phyloP scores from a whole-genome alignment of 2,329 filamentous ascomycete genomes.

The Aspergillaceae sp. region DNA sequence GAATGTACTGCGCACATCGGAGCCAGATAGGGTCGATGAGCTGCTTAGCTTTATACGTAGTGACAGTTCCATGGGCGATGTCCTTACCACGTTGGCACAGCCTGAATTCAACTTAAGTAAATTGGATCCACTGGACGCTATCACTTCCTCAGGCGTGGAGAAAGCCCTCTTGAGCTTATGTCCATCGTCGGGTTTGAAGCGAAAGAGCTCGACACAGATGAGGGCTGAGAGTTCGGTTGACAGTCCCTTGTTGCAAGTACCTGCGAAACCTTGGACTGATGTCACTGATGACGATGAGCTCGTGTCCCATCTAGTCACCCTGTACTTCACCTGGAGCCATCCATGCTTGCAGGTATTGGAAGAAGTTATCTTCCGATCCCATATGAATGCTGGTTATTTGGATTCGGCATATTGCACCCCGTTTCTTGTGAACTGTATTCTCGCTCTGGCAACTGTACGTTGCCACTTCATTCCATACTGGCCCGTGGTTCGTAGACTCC shows the following conservation, averaged over 20 bases:
- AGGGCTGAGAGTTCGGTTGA: constrained; percentile 26
- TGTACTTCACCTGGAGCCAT: constrained; percentile 95
- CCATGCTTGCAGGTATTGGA: constrained; percentile 76
- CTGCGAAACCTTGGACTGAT: constrained; percentile 56
- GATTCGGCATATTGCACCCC: constrained; percentile 69
- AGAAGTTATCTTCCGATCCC: constrained; percentile 61
- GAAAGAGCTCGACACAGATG: constrained; percentile 11
- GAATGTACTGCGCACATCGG: constrained; percentile 18
- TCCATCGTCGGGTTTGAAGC: constrained; percentile 3
- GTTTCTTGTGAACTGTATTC: constrained; percentile 77
- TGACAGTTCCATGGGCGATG: constrained; percentile 18
- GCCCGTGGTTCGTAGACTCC: no score
- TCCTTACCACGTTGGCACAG: constrained; percentile 17
- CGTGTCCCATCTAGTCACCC: constrained; percentile 72
- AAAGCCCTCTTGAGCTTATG: constrained; percentile 1
- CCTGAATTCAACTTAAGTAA: constrained; percentile 10
- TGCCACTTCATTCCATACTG: background rate
- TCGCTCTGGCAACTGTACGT: constrained; percentile 46
- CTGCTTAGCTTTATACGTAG: constrained; percentile 21
- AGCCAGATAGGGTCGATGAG: constrained; percentile 14
- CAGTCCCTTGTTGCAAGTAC: constrained; percentile 26
- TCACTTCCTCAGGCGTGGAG: constrained; percentile 1
- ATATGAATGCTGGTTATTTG: constrained; percentile 26
- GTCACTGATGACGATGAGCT: constrained; percentile 68
- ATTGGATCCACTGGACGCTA: constrained; percentile 5